Conservation (phyloP, 129 eudicot genomes). For the Centrapalus pauciflorus region DNA sequence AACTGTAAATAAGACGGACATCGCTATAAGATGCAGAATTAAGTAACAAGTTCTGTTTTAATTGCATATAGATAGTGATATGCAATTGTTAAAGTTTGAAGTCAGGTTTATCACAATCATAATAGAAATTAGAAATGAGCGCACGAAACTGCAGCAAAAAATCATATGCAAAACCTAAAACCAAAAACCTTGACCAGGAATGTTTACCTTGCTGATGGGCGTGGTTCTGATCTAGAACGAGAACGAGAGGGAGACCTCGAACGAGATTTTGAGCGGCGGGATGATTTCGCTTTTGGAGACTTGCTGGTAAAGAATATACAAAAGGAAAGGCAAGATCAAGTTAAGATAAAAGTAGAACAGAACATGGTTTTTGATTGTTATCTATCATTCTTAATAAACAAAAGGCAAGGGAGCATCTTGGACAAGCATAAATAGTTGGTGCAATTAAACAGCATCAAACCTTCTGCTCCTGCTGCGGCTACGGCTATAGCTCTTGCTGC, state of each 20-base stretch:
- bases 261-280: constrained; percentile 89
- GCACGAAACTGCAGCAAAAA: neutral
- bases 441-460: constrained; percentile 19
- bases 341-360: neutral
- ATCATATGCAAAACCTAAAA: neutral
- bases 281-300: constrained; percentile 73
- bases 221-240: constrained; percentile 57
- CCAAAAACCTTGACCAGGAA: neutral
- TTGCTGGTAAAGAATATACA: constrained; percentile 38
- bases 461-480: constrained; percentile 73
- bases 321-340: neutral
- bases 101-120: neutral
- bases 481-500: constrained; percentile 44
- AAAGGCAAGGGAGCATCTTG: neutral
- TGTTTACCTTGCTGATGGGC: constrained; percentile 58
- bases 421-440: neutral
- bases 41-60: neutral
- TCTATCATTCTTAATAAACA: neutral
- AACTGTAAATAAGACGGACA: neutral
- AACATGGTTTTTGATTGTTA: neutral
- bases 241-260: constrained; percentile 73
- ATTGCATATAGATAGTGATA: neutral
- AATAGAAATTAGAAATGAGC: neutral
- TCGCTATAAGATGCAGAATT: neutral
- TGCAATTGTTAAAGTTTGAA: neutral